Percentiles rank a stretch among this genome's conserved stretches.
Evolutionary conservation across 192 early-diverging fungal genomes (phyloP).

Genomic region (Mortierella antarctica): DNA sequence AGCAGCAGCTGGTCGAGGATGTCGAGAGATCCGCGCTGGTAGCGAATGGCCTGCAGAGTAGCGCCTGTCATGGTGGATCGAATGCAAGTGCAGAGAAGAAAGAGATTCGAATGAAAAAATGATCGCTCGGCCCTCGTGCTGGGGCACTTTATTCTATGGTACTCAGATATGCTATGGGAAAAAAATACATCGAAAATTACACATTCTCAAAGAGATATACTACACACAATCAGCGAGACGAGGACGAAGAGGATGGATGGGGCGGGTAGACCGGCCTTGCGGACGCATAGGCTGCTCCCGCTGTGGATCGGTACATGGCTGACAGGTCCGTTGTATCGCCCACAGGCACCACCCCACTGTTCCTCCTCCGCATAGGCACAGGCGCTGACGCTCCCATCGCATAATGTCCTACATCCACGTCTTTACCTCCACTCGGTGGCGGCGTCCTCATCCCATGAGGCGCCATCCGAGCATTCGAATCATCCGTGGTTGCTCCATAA

Average conservation of each 20-base stretch:
- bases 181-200: slow-evolving; percentile 8
- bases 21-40: slow-evolving; percentile 64
- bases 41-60: slow-evolving; percentile 67
- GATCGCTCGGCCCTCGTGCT: too few relatives aligned
- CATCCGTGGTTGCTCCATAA: neutral
- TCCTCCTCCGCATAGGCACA: slow-evolving; percentile 10
- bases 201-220: slow-evolving; percentile 1
- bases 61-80: slow-evolving; percentile 26
- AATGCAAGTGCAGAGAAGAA: neutral
- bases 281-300: neutral
- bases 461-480: neutral
- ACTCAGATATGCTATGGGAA: neutral
- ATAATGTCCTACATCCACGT: slow-evolving; percentile 21
- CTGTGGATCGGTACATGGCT: slow-evolving; percentile 11
- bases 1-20: slow-evolving; percentile 94
- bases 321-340: slow-evolving; percentile 16
- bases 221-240: slow-evolving; percentile 1
- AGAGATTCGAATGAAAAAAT: neutral
- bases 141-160: slow-evolving; percentile 11
- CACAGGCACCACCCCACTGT: slow-evolving; percentile 13
- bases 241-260: neutral
- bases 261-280: neutral
- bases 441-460: slow-evolving; percentile 45
- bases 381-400: slow-evolving; percentile 2
- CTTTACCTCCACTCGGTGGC: slow-evolving; percentile 42